Evolutionary conservation across 148 eudicot genomes (phyloP).

Genomic region (Simmondsia chinensis): DNA sequence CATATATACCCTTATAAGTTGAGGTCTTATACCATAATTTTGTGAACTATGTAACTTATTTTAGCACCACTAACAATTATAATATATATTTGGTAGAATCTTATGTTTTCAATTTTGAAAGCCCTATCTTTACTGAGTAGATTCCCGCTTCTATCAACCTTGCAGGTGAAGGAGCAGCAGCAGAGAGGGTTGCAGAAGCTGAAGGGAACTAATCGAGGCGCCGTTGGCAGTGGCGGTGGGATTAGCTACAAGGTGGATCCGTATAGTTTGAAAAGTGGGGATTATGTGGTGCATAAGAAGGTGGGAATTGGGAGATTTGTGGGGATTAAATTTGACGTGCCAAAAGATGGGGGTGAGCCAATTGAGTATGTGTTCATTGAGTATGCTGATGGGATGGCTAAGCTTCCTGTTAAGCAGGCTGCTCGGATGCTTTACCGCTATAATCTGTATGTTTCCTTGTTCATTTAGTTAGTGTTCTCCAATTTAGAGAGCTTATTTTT

Average conservation of each 20-base stretch:
- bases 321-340: conserved; percentile 60
- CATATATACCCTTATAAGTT: too few species aligned
- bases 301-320: conserved; percentile 89
- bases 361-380: conserved; percentile 89
- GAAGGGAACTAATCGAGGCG: conserved; percentile 21
- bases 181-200: conserved; percentile 73
- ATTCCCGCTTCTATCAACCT: too few species aligned
- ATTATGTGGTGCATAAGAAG: conserved; percentile 95
- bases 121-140: too few species aligned
- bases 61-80: too few species aligned
- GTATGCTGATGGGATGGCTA: conserved; percentile 97
- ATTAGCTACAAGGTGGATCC: conserved; percentile 81
- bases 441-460: conserved; percentile 50
- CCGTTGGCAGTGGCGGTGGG: conserved; percentile 11
- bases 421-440: conserved; percentile 80
- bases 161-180: conserved; percentile 79
- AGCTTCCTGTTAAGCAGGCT: conserved; percentile 83
- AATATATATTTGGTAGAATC: too few species aligned
- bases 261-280: conserved; percentile 55
- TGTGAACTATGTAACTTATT: too few species aligned
- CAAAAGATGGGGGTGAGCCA: conserved; percentile 29
- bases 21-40: too few species aligned
- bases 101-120: too few species aligned
- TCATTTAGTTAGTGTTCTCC: neutral
- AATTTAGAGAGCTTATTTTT: neutral